Conservation (phyloP, 768 basidiomycete genomes). For the Royoungia palumana region DNA sequence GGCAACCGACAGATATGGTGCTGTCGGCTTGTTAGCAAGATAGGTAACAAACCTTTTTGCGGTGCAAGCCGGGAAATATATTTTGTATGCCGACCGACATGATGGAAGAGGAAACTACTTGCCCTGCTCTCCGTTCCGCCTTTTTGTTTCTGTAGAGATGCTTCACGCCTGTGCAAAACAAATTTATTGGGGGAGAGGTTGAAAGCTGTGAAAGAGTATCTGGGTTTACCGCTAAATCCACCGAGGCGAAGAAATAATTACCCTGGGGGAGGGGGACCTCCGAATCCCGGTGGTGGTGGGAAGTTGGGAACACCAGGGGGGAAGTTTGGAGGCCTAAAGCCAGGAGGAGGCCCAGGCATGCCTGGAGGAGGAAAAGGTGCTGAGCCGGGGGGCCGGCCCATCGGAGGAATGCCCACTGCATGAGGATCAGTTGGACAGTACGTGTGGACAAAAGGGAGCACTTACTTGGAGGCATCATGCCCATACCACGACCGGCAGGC, state of each 20-base stretch:
- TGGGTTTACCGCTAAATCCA: constrained; percentile 4
- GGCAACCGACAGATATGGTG: constrained; percentile 18
- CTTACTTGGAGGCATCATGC: constrained; percentile 86
- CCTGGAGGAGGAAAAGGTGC: constrained; percentile 55
- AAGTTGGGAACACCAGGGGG: constrained; percentile 79
- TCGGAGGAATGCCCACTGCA: constrained; percentile 56
- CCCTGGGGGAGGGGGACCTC: constrained; percentile 84
- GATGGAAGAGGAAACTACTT: constrained; percentile 23
- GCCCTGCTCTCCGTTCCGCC: constrained; percentile 23
- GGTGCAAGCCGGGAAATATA: constrained; percentile 24
- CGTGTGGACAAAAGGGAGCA: constrained; percentile 17
- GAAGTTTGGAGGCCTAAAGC: constrained; percentile 82
- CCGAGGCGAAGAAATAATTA: constrained; percentile 35
- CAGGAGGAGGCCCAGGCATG: constrained; percentile 84
- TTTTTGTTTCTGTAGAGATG: constrained; percentile 10
- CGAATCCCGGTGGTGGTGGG: constrained; percentile 78
- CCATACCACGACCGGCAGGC: constrained; percentile 96
- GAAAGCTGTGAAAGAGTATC: constrained; percentile 35
- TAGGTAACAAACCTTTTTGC: constrained; percentile 28
- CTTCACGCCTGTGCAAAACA: constrained; percentile 5
- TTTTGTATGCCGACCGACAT: constrained; percentile 20
- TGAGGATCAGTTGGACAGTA: constrained; percentile 4
- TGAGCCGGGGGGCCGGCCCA: constrained; percentile 64
- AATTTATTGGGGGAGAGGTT: constrained; percentile 45
- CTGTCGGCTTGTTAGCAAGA: constrained; percentile 25